Evolutionary conservation across 148 eudicot genomes (phyloP), one percentile per base, ranked within the genome.

Genomic region (Rhododendron mucronatum): DNA sequence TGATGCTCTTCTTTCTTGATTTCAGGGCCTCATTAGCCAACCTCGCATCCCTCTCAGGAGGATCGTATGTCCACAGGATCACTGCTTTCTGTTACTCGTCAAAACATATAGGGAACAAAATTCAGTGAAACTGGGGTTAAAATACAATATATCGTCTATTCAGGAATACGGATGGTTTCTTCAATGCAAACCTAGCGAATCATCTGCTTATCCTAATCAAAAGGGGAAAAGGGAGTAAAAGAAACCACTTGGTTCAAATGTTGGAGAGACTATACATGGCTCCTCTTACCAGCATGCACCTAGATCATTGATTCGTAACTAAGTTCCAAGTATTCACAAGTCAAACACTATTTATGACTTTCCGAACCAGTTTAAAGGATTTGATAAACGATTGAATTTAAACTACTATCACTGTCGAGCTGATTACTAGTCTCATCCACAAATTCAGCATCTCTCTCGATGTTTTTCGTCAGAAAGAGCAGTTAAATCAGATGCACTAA

Each of bases 41-140:
- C 89, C 91, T 89, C 15, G 98, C 98, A 83, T 94, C 98, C 85
- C 98, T 91, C 81, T 94, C 98, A 28, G 91, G 33, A n/a, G 96
- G 98, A 90, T 94, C 96, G 48, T 92, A 90, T 82, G 92, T 88
- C 98, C 98, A 96, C 77, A 92, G 74, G 55, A 88, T 84, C 82
- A 96, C 82, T 51, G 95, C 98, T 86, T 89, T 91, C 98, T 96
- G 94, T 86, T 37, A 55, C 77, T 53, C 82, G 18, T 78, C 57
- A 71, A 86, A 48, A 37, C 75, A 82, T 30, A 28, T 53, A 6
- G 1, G 0, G 35, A 45, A 30, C 39, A 15, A 20, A 61, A 71
- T 73, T 71, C 18, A 0, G 4, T 15, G 18, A 71, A 71, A 71
- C 16, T 28, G 5, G 0, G 5, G 16, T 26, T 11, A 26, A 67